These are phyloP conservation scores for Lachancea cidri DNA, from an alignment of 805 yeast genomes.

Conservation along the genomic window DNA sequence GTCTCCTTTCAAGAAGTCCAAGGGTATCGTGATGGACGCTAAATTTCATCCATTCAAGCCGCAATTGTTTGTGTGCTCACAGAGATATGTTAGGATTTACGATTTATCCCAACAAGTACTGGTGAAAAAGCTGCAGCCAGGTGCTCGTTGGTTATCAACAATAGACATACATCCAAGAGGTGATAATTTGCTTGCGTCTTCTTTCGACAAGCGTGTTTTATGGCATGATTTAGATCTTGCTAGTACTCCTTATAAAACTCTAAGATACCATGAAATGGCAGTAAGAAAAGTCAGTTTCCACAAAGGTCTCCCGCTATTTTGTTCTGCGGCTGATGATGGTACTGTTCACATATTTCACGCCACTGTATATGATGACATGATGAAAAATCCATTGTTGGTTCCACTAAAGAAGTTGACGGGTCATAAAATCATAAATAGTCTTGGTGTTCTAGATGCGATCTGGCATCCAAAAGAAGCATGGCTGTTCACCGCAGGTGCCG, in stretches of 20 bases:
- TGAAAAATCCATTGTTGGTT: slow-evolving; percentile 92
- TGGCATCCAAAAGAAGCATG: slow-evolving; percentile 99
- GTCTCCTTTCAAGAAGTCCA: slow-evolving; percentile 88
- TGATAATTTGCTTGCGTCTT: slow-evolving; percentile 86
- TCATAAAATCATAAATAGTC: slow-evolving; percentile 68
- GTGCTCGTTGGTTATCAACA: slow-evolving; percentile 89
- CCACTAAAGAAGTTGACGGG: slow-evolving; percentile 93
- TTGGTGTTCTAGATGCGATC: slow-evolving; percentile 80
- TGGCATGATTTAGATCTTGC: slow-evolving; percentile 96
- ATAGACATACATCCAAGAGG: slow-evolving; percentile 96
- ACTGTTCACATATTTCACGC: slow-evolving; percentile 91
- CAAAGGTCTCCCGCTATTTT: slow-evolving; percentile 81
- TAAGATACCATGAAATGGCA: slow-evolving; percentile 92
- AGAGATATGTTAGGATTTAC: slow-evolving; percentile 85
- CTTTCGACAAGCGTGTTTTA: slow-evolving; percentile 88
- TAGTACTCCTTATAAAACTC: slow-evolving; percentile 87
- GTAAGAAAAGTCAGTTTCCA: slow-evolving; percentile 87
- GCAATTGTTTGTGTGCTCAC: slow-evolving; percentile 88
- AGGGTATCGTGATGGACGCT: slow-evolving; percentile 93
- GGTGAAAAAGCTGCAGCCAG: slow-evolving; percentile 83
- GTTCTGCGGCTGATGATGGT: slow-evolving; percentile 95
- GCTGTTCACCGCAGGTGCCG: slow-evolving; percentile 97
- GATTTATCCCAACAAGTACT: slow-evolving; percentile 83
- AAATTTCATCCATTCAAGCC: slow-evolving; percentile 97
- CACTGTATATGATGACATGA: slow-evolving; percentile 80